Evolutionary conservation across 495 filamentous ascomycete species (phyloP).

Genomic region (Annulohypoxylon nitens): DNA sequence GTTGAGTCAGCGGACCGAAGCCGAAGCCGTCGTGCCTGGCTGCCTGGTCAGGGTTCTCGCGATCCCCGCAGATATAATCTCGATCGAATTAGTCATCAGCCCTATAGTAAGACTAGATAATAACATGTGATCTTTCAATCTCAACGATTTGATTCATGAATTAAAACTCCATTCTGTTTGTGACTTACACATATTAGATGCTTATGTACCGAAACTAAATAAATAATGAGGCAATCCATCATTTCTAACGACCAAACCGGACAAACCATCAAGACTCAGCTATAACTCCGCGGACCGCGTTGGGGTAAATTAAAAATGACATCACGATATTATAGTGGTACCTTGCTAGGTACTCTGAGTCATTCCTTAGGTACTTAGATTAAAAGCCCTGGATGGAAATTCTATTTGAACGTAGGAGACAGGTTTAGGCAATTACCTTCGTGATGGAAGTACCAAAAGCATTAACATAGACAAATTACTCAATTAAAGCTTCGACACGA

Average conservation of each 20-base stretch:
- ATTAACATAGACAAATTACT: too few relatives aligned
- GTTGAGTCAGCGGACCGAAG: conserved; percentile 15
- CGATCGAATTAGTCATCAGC: conserved; percentile 28
- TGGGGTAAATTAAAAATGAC: conserved; percentile 13
- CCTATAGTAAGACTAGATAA: neutral
- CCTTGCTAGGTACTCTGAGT: conserved; percentile 9
- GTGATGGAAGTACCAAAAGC: too few relatives aligned
- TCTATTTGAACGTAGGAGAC: too few relatives aligned
- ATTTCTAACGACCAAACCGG: neutral
- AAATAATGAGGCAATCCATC: too few relatives aligned
- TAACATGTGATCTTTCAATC: neutral
- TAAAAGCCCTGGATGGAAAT: too few relatives aligned
- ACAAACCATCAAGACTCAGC: neutral
- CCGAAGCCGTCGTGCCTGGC: neutral
- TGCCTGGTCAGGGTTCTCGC: conserved; percentile 10
- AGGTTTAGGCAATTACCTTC: too few relatives aligned
- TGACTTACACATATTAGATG: neutral
- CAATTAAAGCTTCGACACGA: neutral
- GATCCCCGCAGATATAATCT: conserved; percentile 27
- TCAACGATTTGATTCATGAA: neutral
- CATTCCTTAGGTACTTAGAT: neutral
- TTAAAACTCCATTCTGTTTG: neutral
- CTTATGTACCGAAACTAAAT: neutral
- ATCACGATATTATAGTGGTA: conserved; percentile 17
- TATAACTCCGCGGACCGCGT: neutral